These are phyloP conservation scores for Pelargonium australe DNA, from an alignment of 441 rosid genomes.

Conservation along the genomic window DNA sequence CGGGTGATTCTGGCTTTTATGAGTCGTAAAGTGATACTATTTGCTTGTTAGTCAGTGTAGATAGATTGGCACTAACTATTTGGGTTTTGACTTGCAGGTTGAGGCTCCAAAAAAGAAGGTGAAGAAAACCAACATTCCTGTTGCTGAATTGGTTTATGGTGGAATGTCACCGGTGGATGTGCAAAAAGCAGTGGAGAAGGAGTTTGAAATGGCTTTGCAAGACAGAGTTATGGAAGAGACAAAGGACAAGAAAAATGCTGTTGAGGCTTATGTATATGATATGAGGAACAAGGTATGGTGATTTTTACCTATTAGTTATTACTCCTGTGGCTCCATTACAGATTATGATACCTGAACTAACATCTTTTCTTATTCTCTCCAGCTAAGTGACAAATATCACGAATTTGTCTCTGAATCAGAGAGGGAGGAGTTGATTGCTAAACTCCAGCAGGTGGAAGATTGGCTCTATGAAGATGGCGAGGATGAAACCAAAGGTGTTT, in stretches of 20 bases:
- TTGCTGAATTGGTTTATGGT: conserved; percentile 69
- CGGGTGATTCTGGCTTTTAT: no score
- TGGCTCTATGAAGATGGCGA: conserved; percentile 99
- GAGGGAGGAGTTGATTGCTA: conserved; percentile 53
- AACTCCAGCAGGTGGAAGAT: conserved; percentile 78
- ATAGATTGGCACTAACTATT: not conserved
- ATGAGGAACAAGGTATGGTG: conserved; percentile 78
- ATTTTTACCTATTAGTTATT: not conserved
- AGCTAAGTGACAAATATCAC: conserved; percentile 74
- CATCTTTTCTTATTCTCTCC: conserved; percentile 19
- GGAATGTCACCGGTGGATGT: conserved; percentile 58
- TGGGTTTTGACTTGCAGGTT: conserved; percentile 27
- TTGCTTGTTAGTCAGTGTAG: not conserved
- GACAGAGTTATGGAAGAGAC: conserved; percentile 97
- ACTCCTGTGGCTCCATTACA: not conserved
- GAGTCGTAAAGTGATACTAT: no score
- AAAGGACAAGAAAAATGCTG: conserved; percentile 88
- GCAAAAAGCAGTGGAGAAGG: conserved; percentile 81
- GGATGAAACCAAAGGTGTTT: conserved; percentile 95
- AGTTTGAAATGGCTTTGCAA: conserved; percentile 95
- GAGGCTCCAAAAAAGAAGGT: conserved; percentile 84
- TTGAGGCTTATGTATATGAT: conserved; percentile 92
- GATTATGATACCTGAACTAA: conserved; percentile 6
- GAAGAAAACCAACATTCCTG: conserved; percentile 75
- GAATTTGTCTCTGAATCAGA: conserved; percentile 65